Evolutionary conservation across 352 stramenopile species (phyloP).

Genomic region (Albugo candida): DNA sequence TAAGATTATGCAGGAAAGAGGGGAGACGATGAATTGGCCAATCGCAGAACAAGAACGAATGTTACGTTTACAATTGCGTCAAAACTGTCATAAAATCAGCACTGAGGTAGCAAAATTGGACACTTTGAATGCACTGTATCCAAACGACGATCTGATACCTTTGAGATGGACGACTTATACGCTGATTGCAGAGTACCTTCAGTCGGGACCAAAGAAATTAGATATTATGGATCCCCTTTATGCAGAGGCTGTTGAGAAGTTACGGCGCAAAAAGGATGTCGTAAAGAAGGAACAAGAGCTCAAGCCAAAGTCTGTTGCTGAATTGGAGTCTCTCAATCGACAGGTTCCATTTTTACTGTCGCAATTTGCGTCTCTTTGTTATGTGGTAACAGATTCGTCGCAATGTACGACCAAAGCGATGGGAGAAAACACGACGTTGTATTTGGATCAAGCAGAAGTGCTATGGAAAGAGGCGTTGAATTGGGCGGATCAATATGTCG

Average conservation of each 20-base stretch:
- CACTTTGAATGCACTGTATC: slow-evolving; percentile 25
- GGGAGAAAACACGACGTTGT: slow-evolving; percentile 19
- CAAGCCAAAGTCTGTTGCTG: background rate
- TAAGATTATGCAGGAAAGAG: slow-evolving; percentile 41
- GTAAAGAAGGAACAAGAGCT: slow-evolving; percentile 16
- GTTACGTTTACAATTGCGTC: slow-evolving; percentile 32
- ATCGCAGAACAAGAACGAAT: slow-evolving; percentile 48
- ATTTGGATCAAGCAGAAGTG: slow-evolving; percentile 40
- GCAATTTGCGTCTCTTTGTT: slow-evolving; percentile 40
- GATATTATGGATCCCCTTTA: slow-evolving; percentile 39
- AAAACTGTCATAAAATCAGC: slow-evolving; percentile 23
- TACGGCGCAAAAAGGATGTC: slow-evolving; percentile 39
- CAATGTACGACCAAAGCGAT: slow-evolving; percentile 13
- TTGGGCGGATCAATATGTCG: slow-evolving; percentile 31
- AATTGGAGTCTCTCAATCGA: slow-evolving; percentile 11
- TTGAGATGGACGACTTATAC: slow-evolving; percentile 60
- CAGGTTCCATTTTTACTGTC: slow-evolving; percentile 54
- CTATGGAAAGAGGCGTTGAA: slow-evolving; percentile 44
- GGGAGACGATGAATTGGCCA: slow-evolving; percentile 51
- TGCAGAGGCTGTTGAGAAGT: slow-evolving; percentile 25
- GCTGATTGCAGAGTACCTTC: slow-evolving; percentile 29
- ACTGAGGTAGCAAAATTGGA: slow-evolving; percentile 37
- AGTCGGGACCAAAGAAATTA: slow-evolving; percentile 17
- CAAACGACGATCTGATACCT: slow-evolving; percentile 34
- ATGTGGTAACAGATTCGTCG: slow-evolving; percentile 19